Conservation (phyloP, 2,329 filamentous ascomycete species). For the Eurotiales sp. region DNA sequence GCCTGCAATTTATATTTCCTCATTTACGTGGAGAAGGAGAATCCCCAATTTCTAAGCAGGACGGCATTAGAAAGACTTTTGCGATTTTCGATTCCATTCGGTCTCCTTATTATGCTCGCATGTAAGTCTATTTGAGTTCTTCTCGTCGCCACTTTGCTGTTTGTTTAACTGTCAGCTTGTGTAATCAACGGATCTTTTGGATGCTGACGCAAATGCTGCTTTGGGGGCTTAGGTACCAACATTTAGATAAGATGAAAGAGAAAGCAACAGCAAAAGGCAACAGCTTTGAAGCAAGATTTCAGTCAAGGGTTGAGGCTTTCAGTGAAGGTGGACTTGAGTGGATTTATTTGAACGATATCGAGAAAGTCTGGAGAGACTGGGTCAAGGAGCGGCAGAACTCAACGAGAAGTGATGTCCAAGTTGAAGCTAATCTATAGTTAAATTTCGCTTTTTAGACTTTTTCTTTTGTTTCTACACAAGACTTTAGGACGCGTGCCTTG, state of each 20-base stretch:
- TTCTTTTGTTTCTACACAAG: too few species aligned
- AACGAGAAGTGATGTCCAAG: background rate
- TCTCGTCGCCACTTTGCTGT: too few species aligned
- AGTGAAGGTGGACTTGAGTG: constrained; percentile 31
- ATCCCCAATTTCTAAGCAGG: background rate
- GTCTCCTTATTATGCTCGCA: constrained; percentile 37
- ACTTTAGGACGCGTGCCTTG: too few species aligned
- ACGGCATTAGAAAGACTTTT: constrained; percentile 26
- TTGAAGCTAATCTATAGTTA: background rate
- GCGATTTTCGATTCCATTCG: constrained; percentile 35
- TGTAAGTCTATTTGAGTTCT: too few species aligned
- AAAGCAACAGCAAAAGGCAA: constrained; percentile 18
- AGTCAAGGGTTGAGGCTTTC: constrained; percentile 26
- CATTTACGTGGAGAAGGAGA: background rate
- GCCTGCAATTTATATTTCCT: constrained; percentile 22
- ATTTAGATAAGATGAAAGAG: constrained; percentile 10
- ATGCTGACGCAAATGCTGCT: background rate
- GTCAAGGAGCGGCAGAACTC: background rate
- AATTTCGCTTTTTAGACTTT: background rate
- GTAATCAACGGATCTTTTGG: background rate
- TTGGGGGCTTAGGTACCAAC: constrained; percentile 9
- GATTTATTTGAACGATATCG: constrained; percentile 40
- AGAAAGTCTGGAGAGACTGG: constrained; percentile 30
- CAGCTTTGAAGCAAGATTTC: constrained; percentile 25
- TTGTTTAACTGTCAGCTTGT: background rate